phyloP scores from a whole-genome alignment of 2,329 filamentous ascomycete genomes.

The Diaporthe caulivora region DNA sequence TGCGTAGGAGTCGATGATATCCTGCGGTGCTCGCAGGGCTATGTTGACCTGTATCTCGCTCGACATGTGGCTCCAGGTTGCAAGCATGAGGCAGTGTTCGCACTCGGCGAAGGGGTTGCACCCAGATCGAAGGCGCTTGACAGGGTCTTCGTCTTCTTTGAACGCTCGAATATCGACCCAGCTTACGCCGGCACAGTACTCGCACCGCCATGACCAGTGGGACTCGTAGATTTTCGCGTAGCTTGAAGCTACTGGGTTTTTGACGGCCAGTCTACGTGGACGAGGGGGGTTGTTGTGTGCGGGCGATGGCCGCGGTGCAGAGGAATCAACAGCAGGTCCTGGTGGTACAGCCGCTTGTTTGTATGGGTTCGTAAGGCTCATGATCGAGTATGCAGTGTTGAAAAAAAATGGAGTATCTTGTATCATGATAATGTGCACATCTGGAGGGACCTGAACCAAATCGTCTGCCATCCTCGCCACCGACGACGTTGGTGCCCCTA shows the following conservation, averaged over 20 bases:
- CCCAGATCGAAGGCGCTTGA: fast-evolving
- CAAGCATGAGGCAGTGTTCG: fast-evolving
- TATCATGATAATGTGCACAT: not conserved
- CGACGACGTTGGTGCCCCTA: not conserved
- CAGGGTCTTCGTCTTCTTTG: no score
- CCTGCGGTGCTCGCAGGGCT: not conserved
- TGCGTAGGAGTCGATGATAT: not conserved
- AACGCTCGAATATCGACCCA: not conserved
- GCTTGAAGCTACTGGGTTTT: not conserved
- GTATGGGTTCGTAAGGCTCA: not conserved
- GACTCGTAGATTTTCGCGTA: not conserved
- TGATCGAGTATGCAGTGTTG: no score
- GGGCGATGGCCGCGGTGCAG: not conserved
- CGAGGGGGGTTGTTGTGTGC: not conserved
- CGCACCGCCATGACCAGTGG: not conserved
- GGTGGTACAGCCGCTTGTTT: not conserved
- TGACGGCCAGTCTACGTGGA: not conserved
- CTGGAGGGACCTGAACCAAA: not conserved
- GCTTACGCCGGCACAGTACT: not conserved
- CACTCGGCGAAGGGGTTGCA: not conserved
- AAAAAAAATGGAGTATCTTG: not conserved
- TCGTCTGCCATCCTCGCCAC: not conserved
- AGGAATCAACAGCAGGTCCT: not conserved
- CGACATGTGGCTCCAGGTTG: not conserved
- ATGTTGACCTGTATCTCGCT: slow-evolving; percentile 5